A percentile compares a stretch with the other conserved stretches of the same genome.
Evolutionary conservation across 352 stramenopile genomes (phyloP).

Genomic region (Phytophthora syringae): DNA sequence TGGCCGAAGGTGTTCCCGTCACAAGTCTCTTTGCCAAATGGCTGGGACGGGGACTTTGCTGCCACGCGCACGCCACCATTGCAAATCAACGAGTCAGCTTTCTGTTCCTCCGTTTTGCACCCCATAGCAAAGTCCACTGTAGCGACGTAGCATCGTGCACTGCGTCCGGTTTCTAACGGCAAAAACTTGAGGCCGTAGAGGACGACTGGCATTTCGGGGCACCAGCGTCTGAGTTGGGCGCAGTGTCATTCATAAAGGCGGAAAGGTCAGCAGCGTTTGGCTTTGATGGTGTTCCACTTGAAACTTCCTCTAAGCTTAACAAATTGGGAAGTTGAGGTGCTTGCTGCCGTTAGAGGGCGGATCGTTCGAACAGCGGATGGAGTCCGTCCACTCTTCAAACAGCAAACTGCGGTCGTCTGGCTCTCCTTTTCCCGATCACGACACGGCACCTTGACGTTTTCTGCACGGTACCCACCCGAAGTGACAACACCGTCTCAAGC

Average conservation of each 20-base stretch:
- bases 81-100: conserved; percentile 18
- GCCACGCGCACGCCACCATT: conserved; percentile 7
- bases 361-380: conserved; percentile 21
- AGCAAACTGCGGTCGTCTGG: conserved; percentile 14
- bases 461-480: not conserved
- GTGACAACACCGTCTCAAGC: not conserved
- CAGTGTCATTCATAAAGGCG: conserved; percentile 6
- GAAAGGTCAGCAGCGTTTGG: conserved; percentile 16
- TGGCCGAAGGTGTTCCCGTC: no score
- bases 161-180: conserved; percentile 13
- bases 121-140: conserved; percentile 15
- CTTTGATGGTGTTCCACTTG: not conserved
- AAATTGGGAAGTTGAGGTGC: not conserved
- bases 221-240: conserved; percentile 6
- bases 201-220: conserved; percentile 4
- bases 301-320: no score
- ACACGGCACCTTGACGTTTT: not conserved
- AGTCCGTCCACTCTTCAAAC: conserved; percentile 32
- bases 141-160: conserved; percentile 15
- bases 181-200: conserved; percentile 32
- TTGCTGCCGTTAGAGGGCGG: not conserved
- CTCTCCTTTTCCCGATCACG: not conserved
- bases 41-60: conserved; percentile 7
- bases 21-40: conserved; percentile 36
- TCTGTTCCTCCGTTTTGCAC: not conserved